These are phyloP conservation scores for Fusarium praegraminearum DNA, from an alignment of 2,329 filamentous ascomycete genomes.

Conservation along the genomic window DNA sequence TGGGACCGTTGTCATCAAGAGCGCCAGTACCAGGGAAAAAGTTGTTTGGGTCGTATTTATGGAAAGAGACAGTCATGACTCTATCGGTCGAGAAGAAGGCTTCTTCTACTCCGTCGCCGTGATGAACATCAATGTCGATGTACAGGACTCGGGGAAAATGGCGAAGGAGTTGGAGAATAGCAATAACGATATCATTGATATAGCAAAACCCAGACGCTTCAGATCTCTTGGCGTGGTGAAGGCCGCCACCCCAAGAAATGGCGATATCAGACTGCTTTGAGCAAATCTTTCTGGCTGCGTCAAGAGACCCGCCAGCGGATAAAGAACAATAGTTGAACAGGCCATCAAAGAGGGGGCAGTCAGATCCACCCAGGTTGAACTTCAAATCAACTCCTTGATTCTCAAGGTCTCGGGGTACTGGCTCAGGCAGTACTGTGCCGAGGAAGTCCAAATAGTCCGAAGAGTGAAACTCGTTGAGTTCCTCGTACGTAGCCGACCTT, in stretches of 20 bases:
- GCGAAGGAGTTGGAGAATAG: conserved; percentile 87
- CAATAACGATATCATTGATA: conserved; percentile 97
- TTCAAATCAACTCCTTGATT: conserved; percentile 72
- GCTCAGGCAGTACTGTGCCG: conserved; percentile 74
- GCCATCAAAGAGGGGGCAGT: conserved; percentile 97
- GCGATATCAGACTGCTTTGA: conserved; percentile 92
- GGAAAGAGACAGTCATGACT: conserved; percentile 93
- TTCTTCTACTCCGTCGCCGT: conserved; percentile 91
- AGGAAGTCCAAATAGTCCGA: conserved; percentile 93
- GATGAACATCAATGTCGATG: conserved; percentile 93
- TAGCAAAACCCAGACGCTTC: conserved; percentile 98
- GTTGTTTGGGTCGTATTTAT: conserved; percentile 87
- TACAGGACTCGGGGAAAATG: conserved; percentile 89
- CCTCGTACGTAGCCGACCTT: conserved; percentile 85
- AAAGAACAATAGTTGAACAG: conserved; percentile 95
- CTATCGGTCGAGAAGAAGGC: conserved; percentile 91
- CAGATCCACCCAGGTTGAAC: conserved; percentile 89
- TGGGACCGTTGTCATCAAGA: conserved; percentile 85
- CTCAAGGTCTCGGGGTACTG: conserved; percentile 73
- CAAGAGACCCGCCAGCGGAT: conserved; percentile 89
- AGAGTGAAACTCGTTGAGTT: conserved; percentile 88
- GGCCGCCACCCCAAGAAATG: conserved; percentile 95
- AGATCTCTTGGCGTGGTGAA: conserved; percentile 95
- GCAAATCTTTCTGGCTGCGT: conserved; percentile 89
- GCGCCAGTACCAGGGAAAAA: conserved; percentile 96